Evolutionary conservation across 805 yeast genomes (phyloP).

Genomic region (Vanderwaltozyma verrucispora): DNA sequence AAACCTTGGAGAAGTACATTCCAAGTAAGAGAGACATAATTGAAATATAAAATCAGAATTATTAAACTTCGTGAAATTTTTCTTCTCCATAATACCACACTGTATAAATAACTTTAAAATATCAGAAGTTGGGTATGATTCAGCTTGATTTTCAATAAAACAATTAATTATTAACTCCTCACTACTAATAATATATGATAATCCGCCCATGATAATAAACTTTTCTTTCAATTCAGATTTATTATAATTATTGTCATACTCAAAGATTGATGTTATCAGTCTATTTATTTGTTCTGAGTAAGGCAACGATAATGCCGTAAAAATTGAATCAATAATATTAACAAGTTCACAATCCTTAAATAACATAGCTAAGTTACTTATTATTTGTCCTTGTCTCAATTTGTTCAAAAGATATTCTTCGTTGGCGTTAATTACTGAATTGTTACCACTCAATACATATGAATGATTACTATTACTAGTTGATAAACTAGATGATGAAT

Average conservation of each 20-base stretch:
- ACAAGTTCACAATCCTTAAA: slow-evolving; percentile 7
- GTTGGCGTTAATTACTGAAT: not conserved
- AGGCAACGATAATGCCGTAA: slow-evolving; percentile 3
- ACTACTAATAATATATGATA: slow-evolving; percentile 9
- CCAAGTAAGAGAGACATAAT: slow-evolving; percentile 14
- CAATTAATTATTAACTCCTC: slow-evolving; percentile 3
- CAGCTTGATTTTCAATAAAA: slow-evolving; percentile 9
- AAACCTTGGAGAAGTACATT: slow-evolving; percentile 12
- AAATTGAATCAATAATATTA: slow-evolving; percentile 10
- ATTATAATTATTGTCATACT: slow-evolving; percentile 15
- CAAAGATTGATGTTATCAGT: slow-evolving; percentile 8
- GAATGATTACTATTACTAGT: no score
- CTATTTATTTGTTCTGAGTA: not conserved
- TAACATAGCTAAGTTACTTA: slow-evolving; percentile 5
- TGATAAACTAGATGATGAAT: not conserved
- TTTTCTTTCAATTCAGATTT: slow-evolving; percentile 12
- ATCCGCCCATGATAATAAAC: slow-evolving; percentile 21
- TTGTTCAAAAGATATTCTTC: slow-evolving; percentile 1
- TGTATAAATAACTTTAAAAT: slow-evolving; percentile 9
- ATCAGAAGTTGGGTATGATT: not conserved
- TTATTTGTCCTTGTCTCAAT: slow-evolving; percentile 2
- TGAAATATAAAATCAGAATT: slow-evolving; percentile 12
- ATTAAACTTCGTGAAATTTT: slow-evolving; percentile 7
- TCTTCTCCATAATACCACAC: slow-evolving; percentile 18
- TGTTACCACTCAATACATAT: no score